Evolutionary conservation across 306 rosid species (phyloP), one percentile per base, ranked within the genome.

Genomic region (Prosopis cineraria): DNA sequence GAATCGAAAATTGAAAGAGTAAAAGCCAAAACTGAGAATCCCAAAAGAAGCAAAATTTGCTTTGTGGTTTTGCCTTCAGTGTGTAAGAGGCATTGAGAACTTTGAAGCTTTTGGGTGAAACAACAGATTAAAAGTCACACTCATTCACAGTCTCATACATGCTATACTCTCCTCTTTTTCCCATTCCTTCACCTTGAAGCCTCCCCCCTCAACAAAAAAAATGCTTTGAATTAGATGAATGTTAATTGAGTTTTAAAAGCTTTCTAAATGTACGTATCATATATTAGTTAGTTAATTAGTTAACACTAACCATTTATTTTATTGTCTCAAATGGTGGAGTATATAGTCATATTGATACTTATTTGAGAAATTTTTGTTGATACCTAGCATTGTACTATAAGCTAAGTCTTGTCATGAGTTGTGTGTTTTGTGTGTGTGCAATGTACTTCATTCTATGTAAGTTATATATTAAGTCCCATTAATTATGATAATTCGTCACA

Each of bases 151-250:
- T n/a, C n/a, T n/a, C n/a, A n/a, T n/a, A n/a, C n/a, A n/a, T n/a
- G n/a, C 70, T 52, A 86, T 72, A 74, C 85, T 84, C 81, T 90
- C 87, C 10, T 73, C 89, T 80, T 85, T 83, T 87, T 4, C 82
- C 87, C 79, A 83, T 63, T 78, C 45, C 79, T 84, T 80, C 85
- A 77, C 74, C 72, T 25, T 67, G 77, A 77, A 43, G 53, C 78
- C 6, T 45, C 3, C 0, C 1, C 55, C 69, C 5, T n/a, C 17
- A n/a, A n/a, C n/a, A n/a, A n/a, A n/a, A n/a, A n/a, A n/a, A n/a
- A n/a, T 73, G 59, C 72, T 55, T 70, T 78, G 67, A 22, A 5
- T 17, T 5, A 4, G 8, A 37, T 4, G 8, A 37, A 56, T 60
- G 19, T 31, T 29, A 58, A 27, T 30, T 60, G 39, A 60, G 4